Percentiles rank a stretch among this genome's conserved stretches.
Conservation (phyloP, 345 rosid genomes). For the Hibiscus syriacus region DNA sequence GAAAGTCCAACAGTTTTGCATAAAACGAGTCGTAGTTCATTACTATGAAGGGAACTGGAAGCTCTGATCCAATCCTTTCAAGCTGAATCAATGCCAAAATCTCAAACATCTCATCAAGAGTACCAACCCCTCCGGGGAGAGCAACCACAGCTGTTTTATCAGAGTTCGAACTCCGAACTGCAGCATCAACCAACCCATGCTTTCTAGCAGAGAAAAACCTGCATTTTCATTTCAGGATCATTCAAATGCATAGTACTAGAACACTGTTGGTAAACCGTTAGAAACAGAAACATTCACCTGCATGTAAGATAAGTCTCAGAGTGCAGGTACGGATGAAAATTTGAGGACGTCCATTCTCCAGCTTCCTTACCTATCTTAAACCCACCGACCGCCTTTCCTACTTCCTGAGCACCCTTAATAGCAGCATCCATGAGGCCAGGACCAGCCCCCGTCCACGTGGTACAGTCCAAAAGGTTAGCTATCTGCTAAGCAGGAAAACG, state of each 20-base stretch:
- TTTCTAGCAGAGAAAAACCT: slow-evolving; percentile 98
- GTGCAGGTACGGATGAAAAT: slow-evolving; percentile 78
- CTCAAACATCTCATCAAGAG: slow-evolving; percentile 54
- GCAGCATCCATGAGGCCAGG: slow-evolving; percentile 97
- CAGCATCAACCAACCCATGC: slow-evolving; percentile 86
- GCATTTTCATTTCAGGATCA: slow-evolving; percentile 1
- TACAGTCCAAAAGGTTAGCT: slow-evolving; percentile 72
- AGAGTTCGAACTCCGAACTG: slow-evolving; percentile 37
- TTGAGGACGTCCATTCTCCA: slow-evolving; percentile 86
- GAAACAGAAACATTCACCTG: slow-evolving; percentile 39
- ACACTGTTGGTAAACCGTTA: background rate
- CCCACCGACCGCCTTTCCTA: slow-evolving; percentile 74
- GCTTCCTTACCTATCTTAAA: slow-evolving; percentile 84
- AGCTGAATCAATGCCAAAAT: slow-evolving; percentile 77
- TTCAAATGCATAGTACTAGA: background rate
- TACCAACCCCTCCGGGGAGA: slow-evolving; percentile 89
- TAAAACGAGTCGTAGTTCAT: slow-evolving; percentile 86
- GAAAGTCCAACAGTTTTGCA: slow-evolving; percentile 64
- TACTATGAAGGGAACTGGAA: slow-evolving; percentile 75
- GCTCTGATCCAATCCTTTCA: slow-evolving; percentile 61
- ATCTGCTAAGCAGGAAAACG: slow-evolving; percentile 31
- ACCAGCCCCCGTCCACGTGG: slow-evolving; percentile 97
- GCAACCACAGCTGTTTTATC: slow-evolving; percentile 76
- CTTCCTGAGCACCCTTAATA: slow-evolving; percentile 73
- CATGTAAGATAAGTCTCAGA: slow-evolving; percentile 70